Evolutionary conservation across 1,139 yeast species (phyloP), one percentile per base, ranked within the genome.

Genomic region (Protomyces arabidopsidicola): DNA sequence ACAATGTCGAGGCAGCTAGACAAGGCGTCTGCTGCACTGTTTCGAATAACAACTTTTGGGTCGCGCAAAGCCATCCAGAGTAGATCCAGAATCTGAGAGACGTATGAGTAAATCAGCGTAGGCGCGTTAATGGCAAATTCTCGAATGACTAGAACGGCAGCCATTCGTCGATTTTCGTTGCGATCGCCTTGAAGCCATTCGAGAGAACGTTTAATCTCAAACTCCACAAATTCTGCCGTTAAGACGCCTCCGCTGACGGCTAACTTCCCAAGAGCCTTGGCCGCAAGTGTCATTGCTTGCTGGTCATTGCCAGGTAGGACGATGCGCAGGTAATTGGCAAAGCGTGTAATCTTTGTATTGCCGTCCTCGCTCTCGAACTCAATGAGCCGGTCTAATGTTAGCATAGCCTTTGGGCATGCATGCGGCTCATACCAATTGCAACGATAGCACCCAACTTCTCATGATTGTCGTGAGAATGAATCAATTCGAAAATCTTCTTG

Each of bases 151-250:
- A 93, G 78, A 20, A 93, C 86, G 0, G 98, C 96, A 0, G 97
- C 97, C 74, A 90, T 97, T 68, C 96, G 82, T 71, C 95, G 82
- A 63, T 82, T 82, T 57, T 67, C 70, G 71, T 87, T 91, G 69
- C 89, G 86, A 69, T 87, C 91, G 24, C 86, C 80, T 65, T 88
- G 91, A 42, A 93, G 80, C 95, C 97, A 88, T 74, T 93, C 98
- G 62, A 91, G 80, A 55, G 97, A 90, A 64, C 90, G 81, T 71
- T 88, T 88, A 12, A 95, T 95, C 73, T 93, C 97, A 70, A 85
- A 88, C 68, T 91, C 97, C 35, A 93, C 97, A 74, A 93, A 87
- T 65, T 90, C 97, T 0, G 95, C 90, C 0, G 96, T 89, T 64
- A 90, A 77, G 1, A 95, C 84, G 0, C 96, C 95, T 31, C 96